phyloP scores from a whole-genome alignment of 257 asterid genomes.

The Lycium ferocissimum region DNA sequence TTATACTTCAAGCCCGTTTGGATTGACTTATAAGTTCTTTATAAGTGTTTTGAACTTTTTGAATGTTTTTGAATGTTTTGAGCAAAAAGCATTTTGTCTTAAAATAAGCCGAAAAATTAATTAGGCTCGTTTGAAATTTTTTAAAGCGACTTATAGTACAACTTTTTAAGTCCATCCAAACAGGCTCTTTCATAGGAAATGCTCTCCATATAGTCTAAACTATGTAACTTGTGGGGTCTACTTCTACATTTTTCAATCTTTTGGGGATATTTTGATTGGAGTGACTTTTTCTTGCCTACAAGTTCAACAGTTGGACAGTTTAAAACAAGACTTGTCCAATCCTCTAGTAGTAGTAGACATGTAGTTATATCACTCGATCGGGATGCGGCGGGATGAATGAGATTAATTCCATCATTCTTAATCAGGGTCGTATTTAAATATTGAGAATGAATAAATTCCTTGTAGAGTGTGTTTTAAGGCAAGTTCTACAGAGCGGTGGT shows the following conservation, averaged over 20 bases:
- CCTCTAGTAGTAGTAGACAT: neutral
- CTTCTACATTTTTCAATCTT: neutral
- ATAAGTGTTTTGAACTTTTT: no score
- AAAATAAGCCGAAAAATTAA: no score
- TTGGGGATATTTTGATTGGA: neutral
- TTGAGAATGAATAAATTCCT: neutral
- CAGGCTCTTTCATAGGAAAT: neutral
- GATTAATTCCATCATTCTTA: neutral
- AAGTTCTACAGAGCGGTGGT: no score
- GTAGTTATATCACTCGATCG: neutral
- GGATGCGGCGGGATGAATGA: neutral
- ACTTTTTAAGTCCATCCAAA: no score
- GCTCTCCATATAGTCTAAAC: neutral
- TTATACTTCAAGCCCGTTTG: neutral
- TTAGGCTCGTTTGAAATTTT: no score
- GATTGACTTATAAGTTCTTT: no score
- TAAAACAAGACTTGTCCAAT: neutral
- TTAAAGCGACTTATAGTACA: no score
- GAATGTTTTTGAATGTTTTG: no score
- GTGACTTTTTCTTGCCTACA: neutral
- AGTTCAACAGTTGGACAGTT: slow-evolving; percentile 13
- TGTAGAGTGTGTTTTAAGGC: no score
- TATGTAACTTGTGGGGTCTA: neutral
- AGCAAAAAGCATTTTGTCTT: no score
- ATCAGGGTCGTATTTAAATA: neutral